Evolutionary conservation across 1,139 yeast genomes (phyloP).

Genomic region (Lodderomyces jiufengensis): DNA sequence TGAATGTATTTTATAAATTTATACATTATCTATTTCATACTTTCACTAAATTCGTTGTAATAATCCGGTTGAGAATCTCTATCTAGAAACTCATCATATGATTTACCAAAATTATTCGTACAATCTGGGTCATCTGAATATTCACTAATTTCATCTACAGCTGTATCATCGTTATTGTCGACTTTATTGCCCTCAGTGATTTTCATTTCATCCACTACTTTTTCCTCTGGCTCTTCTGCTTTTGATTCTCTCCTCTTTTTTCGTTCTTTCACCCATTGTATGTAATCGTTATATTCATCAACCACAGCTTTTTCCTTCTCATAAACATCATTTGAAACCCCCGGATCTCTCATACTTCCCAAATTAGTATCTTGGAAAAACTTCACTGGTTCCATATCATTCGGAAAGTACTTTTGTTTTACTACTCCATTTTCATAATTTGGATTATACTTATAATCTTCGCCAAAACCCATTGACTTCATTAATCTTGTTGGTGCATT

Average conservation of each 20-base stretch:
- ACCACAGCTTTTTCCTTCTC: constrained; percentile 21
- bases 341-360: constrained; percentile 27
- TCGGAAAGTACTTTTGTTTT: constrained; percentile 66
- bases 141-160: constrained; percentile 21
- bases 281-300: constrained; percentile 27
- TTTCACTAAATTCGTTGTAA: constrained; percentile 11
- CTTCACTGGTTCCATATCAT: constrained; percentile 32
- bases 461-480: constrained; percentile 84
- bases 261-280: constrained; percentile 12
- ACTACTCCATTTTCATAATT: constrained; percentile 68
- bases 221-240: background rate
- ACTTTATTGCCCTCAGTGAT: constrained; percentile 26
- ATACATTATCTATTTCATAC: background rate
- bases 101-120: constrained; percentile 30
- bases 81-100: constrained; percentile 34
- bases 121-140: constrained; percentile 39
- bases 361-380: constrained; percentile 41
- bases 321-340: constrained; percentile 22
- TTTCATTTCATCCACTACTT: constrained; percentile 3
- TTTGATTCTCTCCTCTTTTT: background rate
- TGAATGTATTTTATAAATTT: too few species aligned
- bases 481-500: constrained; percentile 92
- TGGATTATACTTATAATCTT: constrained; percentile 87
- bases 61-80: constrained; percentile 24
- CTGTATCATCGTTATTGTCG: constrained; percentile 28